Conservation (phyloP, 176 grass and related monocot species). For the Puccinellia tenuiflora region DNA sequence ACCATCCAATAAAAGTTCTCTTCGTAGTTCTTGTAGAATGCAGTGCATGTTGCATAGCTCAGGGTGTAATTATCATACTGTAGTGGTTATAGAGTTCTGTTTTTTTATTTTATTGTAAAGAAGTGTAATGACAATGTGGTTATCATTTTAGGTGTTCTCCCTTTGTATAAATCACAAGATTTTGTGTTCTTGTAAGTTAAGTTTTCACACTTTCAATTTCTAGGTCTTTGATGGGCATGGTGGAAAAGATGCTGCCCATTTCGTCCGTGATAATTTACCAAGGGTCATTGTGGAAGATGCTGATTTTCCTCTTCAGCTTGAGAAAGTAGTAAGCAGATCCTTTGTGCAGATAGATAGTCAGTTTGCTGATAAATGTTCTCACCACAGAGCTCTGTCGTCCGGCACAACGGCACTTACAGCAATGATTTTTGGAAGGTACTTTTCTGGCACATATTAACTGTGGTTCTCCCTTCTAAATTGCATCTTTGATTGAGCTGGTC, state of each 20-base stretch:
- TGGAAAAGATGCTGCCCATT: conserved; percentile 90
- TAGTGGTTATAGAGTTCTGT: neutral
- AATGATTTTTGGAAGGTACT: conserved; percentile 91
- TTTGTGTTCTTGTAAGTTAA: neutral
- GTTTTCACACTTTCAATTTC: neutral
- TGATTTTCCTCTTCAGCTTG: conserved; percentile 83
- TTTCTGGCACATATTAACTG: neutral
- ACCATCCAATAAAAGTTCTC: neutral
- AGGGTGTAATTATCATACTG: neutral
- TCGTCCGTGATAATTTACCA: conserved; percentile 78
- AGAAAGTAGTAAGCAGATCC: conserved; percentile 68
- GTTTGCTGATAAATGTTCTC: conserved; percentile 61
- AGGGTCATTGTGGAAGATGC: conserved; percentile 86
- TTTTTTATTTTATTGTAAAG: neutral
- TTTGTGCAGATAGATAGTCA: conserved; percentile 75
- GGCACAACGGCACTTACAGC: conserved; percentile 85
- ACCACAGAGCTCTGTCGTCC: conserved; percentile 44
- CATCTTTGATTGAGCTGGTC: neutral
- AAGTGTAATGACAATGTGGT: neutral
- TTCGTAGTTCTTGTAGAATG: neutral
- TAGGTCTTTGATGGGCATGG: conserved; percentile 98
- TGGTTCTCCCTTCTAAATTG: neutral
- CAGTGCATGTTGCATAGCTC: neutral
- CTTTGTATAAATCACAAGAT: neutral
- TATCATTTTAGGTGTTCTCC: neutral